Base-by-base conservation (phyloP, 2,329 filamentous ascomycete species). In the Purpureocillium takamizusanense region DNA sequence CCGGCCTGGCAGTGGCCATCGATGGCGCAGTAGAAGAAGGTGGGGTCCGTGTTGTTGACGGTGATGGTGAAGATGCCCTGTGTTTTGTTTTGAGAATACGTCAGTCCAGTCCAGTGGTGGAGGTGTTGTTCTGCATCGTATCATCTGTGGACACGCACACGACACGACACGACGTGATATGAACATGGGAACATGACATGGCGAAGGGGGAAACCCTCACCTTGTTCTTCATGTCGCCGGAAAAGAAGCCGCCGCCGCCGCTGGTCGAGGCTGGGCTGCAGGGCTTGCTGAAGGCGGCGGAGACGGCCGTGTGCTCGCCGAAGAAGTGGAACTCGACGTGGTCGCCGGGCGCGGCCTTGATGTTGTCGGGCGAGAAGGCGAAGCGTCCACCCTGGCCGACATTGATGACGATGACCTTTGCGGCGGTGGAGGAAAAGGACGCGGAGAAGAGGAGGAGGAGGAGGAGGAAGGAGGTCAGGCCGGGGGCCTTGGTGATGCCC, bases 291-390 rank as follows among this genome's bases (percentile, higher is more conserved):
- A 72, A 72, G 30, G 62, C 57, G 16, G 65, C 63, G 43, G 67
- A 61, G 4, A 62, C 66, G 27, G 75, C 69, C 7, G 65, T 69
- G 59, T 76, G 72, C 46, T 63, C 63, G 42, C 65, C 61, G 9
- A 63, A 57, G 53, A 75, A 76, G 48, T 72, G 67, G 56, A 76
- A 75, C 49, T 73, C 67, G 39, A 76, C 55, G 34, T 64, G 59
- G 46, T 72, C 70, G 41, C 72, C 72, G 10, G 59, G 44, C 28
- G 55, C 44, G 15, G 70, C 69, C 18, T 52, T 56, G 42, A 72
- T 47, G 18, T 59, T 61, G 40, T 63, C 55, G 2, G 72, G 72
- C 10, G 48, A 56, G 54, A 70, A 74, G 14, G 46, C 53, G 25
- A 70, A 48, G 21, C 21, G n/a, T 6, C 59, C 61, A 31, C 59